Evolutionary conservation across 2,329 filamentous ascomycete genomes (phyloP), one percentile per base, ranked within the genome.

Genomic region (Fusarium falciforme): DNA sequence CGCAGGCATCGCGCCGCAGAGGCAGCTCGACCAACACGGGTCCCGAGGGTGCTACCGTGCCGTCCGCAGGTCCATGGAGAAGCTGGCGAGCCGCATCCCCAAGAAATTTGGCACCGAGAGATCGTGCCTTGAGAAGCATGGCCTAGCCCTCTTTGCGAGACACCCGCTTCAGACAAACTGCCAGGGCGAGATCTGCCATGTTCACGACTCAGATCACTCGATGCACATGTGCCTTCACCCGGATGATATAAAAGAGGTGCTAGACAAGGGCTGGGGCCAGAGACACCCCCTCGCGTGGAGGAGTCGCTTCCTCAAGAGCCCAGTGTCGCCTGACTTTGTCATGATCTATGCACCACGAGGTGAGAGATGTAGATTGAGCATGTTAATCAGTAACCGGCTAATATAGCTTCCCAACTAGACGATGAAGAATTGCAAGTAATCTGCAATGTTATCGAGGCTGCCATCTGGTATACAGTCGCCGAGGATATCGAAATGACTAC

Each of bases 211-310:
- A 27, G 94, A 96, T 74, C 89, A 92, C 70, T 93, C 91, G 5
- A 86, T 96, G 87, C 94, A 97, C 82, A 86, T 96, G 83, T 93
- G 91, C 58, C 86, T 97, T 61, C 94, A 96, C 78, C 93, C 94
- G 0, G 89, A 92, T 47, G 94, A 97, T 79, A 93, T 93, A 61
- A 89, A 87, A 76, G 85, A 92, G 61, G 88, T 96, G 20, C 83
- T 97, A 27, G 88, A 91, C 74, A 91, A 90, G 71, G 93, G 94
- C 2, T 97, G 94, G 94, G 95, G 93, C 1, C 91, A 97, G 83
- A 84, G 89, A 35, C 90, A 92, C 73, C 90, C 89, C 2, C 82
- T 95, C 64, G 91, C 93, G 9, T 89, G 90, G 77, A 91, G 90
- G 63, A 89, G 90, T 49, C 91, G 89, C 85, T 88, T 92, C 31